Conservation (phyloP, 805 yeast genomes). For the Myxozyma mucilagina region DNA sequence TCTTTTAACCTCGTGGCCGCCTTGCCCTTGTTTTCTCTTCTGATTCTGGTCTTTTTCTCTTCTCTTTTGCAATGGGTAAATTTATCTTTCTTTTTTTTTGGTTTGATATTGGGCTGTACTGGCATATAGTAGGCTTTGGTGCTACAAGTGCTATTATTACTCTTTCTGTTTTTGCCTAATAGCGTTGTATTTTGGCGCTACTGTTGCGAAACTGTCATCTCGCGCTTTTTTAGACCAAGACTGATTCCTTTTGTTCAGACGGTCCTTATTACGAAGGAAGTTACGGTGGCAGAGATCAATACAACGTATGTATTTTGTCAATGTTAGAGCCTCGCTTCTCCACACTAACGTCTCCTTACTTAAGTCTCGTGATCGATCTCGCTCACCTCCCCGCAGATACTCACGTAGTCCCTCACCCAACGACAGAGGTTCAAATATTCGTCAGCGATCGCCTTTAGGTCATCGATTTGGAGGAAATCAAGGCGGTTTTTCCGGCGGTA, state of each 20-base stretch:
- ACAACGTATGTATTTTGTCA: conserved; percentile 1
- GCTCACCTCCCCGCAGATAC: conserved; percentile 15
- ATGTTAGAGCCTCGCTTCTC: neutral
- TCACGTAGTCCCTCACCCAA: conserved; percentile 19
- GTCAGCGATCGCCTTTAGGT: conserved; percentile 19
- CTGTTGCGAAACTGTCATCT: neutral
- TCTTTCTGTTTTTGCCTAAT: neutral
- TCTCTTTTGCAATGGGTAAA: conserved; percentile 4
- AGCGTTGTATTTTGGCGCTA: neutral
- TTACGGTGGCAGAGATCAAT: conserved; percentile 12
- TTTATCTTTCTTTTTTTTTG: neutral
- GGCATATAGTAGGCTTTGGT: neutral
- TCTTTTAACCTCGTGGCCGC: neutral
- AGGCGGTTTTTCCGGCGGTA: conserved; percentile 3
- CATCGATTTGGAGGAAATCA: neutral
- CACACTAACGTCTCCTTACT: neutral
- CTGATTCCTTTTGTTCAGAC: neutral
- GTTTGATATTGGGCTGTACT: neutral
- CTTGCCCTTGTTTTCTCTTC: neutral
- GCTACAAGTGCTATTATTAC: too few relatives aligned
- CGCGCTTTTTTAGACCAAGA: neutral
- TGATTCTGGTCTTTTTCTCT: neutral
- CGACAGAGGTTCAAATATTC: conserved; percentile 1
- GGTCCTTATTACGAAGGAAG: conserved; percentile 20
- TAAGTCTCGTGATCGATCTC: conserved; percentile 18